These are phyloP conservation scores for Eucalyptus curtisii DNA, from an alignment of 345 rosid species.

Conservation along the genomic window DNA sequence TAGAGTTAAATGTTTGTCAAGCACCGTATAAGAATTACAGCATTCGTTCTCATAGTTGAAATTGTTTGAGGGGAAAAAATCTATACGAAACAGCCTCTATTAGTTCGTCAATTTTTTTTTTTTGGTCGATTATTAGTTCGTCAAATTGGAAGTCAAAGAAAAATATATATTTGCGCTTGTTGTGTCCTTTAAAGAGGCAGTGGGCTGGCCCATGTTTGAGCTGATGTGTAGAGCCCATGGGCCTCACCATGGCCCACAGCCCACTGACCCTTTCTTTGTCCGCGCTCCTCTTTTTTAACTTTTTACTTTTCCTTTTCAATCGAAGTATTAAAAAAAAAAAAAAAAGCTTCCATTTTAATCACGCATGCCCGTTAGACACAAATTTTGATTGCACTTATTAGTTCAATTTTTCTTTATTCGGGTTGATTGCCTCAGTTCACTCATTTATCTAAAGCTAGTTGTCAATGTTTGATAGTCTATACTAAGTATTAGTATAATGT, in stretches of 20 bases:
- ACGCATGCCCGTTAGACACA: neutral
- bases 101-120: neutral
- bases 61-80: neutral
- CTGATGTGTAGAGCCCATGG: neutral
- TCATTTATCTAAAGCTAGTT: accelerated
- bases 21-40: neutral
- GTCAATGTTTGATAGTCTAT: neutral
- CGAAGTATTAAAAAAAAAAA: no score
- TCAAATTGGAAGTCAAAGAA: neutral
- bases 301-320: neutral
- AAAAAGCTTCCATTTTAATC: neutral
- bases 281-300: neutral
- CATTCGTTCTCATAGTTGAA: neutral
- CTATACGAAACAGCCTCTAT: neutral
- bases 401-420: neutral
- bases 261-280: neutral
- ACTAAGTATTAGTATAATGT: accelerated
- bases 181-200: neutral
- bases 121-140: neutral
- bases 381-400: neutral
- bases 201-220: neutral
- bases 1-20: neutral
- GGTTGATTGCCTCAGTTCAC: no score
- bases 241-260: neutral
- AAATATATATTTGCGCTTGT: neutral